Conservation (phyloP, 2,329 filamentous ascomycete genomes). For the Colletotrichum simmondsii region DNA sequence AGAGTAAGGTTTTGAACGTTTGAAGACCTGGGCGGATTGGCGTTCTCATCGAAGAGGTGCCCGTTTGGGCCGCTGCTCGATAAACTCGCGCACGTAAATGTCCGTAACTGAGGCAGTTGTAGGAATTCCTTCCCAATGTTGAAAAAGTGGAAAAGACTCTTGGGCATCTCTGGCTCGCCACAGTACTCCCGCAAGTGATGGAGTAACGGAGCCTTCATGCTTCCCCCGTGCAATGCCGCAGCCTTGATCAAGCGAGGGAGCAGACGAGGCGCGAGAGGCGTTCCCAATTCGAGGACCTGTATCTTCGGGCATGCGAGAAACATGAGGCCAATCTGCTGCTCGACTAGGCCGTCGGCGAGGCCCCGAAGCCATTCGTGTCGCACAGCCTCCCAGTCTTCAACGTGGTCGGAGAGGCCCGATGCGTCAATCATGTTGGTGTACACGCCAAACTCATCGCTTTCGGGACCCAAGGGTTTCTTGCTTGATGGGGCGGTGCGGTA, state of each 20-base stretch:
- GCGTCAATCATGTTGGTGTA: constrained; percentile 4
- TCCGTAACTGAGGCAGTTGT: neutral
- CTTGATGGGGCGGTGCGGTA: constrained; percentile 3
- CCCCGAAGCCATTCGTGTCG: neutral
- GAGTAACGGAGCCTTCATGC: neutral
- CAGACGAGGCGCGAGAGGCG: neutral
- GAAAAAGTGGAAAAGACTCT: constrained; percentile 15
- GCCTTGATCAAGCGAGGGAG: constrained; percentile 8
- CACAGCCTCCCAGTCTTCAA: neutral
- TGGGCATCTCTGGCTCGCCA: constrained; percentile 2
- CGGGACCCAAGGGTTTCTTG: neutral
- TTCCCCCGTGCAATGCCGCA: neutral
- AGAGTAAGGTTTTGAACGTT: neutral
- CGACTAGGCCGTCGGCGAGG: neutral
- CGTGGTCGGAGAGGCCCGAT: neutral
- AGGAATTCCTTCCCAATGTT: constrained; percentile 9
- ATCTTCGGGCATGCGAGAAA: neutral
- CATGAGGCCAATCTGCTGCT: constrained; percentile 9
- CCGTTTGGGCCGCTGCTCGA: constrained; percentile 10
- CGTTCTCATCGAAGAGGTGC: constrained; percentile 1
- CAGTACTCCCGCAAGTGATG: neutral
- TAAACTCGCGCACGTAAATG: neutral
- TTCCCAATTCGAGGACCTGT: neutral
- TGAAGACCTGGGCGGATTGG: constrained; percentile 1
- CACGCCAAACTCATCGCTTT: neutral